A percentile compares a stretch with the other conserved stretches of the same genome.
These are phyloP conservation scores for Wickerhamomyces canadensis DNA, from an alignment of 805 yeast genomes.

Conservation along the genomic window DNA sequence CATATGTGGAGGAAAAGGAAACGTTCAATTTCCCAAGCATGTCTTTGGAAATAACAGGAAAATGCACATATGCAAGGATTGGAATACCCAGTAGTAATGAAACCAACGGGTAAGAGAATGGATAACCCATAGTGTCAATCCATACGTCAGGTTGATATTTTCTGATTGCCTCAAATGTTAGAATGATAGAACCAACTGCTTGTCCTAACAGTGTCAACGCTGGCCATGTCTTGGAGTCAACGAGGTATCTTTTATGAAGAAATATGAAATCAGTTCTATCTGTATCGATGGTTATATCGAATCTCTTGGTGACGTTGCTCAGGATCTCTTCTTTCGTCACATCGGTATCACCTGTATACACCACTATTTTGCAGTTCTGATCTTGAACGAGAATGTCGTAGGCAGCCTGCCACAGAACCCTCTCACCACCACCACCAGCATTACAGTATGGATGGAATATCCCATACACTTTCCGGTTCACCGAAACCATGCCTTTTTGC, in stretches of 20 bases:
- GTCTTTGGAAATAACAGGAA: slow-evolving; percentile 84
- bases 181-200: slow-evolving; percentile 68
- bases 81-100: slow-evolving; percentile 59
- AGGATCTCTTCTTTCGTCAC: slow-evolving; percentile 44
- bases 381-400: slow-evolving; percentile 53
- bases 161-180: slow-evolving; percentile 66
- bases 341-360: slow-evolving; percentile 68
- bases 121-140: slow-evolving; percentile 92
- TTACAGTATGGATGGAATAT: slow-evolving; percentile 94
- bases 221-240: slow-evolving; percentile 72
- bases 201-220: slow-evolving; percentile 82
- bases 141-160: slow-evolving; percentile 77
- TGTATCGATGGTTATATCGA: slow-evolving; percentile 47
- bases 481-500: not conserved
- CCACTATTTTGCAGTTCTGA: slow-evolving; percentile 47
- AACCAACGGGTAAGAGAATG: slow-evolving; percentile 74
- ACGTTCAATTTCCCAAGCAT: slow-evolving; percentile 64
- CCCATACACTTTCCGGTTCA: slow-evolving; percentile 48
- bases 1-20: slow-evolving; percentile 16
- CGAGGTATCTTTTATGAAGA: slow-evolving; percentile 48
- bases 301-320: slow-evolving; percentile 46
- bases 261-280: slow-evolving; percentile 57
- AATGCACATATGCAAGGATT: slow-evolving; percentile 85
- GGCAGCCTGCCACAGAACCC: slow-evolving; percentile 94
- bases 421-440: slow-evolving; percentile 98